A percentile compares a stretch with the other conserved stretches of the same genome.
Conservation (phyloP, 306 rosid species). For the Vicia villosa region DNA sequence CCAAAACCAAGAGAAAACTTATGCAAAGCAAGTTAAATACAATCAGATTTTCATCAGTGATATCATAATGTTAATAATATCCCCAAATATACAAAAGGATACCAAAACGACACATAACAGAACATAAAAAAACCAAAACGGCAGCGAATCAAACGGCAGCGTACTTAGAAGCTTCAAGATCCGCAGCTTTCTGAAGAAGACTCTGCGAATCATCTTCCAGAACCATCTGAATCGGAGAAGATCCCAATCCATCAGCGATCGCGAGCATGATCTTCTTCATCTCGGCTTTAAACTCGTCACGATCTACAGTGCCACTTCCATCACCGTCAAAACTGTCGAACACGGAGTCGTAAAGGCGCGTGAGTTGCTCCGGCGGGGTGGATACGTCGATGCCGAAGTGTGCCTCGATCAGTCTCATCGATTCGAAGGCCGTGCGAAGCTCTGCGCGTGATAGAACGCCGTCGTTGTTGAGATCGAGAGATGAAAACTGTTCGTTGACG, state of each 20-base stretch:
- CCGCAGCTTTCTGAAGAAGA: constrained; percentile 76
- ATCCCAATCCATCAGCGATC: constrained; percentile 85
- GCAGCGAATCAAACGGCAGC: constrained; percentile 17
- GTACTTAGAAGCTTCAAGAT: constrained; percentile 78
- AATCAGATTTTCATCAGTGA: too few relatives aligned
- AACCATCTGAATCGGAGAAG: constrained; percentile 77
- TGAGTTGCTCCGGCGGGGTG: constrained; percentile 65
- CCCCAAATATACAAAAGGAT: too few relatives aligned
- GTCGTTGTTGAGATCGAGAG: constrained; percentile 73
- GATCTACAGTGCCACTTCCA: constrained; percentile 64
- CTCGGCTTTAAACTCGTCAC: constrained; percentile 64
- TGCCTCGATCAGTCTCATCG: constrained; percentile 70
- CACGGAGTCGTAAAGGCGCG: constrained; percentile 70
- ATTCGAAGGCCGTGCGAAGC: constrained; percentile 78
- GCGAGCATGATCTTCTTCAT: constrained; percentile 84
- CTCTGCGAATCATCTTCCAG: constrained; percentile 59
- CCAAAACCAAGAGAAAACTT: too few relatives aligned
- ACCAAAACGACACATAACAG: too few relatives aligned
- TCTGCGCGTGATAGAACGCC: constrained; percentile 81
- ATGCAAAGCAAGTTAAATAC: too few relatives aligned
- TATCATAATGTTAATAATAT: too few relatives aligned
- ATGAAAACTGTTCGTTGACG: constrained; percentile 58
- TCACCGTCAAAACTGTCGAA: constrained; percentile 75
- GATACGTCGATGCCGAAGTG: constrained; percentile 80
- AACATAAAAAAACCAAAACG: not conserved